These are phyloP conservation scores for Claviceps fusiformis DNA, from an alignment of 2,329 filamentous ascomycete species.

Conservation along the genomic window DNA sequence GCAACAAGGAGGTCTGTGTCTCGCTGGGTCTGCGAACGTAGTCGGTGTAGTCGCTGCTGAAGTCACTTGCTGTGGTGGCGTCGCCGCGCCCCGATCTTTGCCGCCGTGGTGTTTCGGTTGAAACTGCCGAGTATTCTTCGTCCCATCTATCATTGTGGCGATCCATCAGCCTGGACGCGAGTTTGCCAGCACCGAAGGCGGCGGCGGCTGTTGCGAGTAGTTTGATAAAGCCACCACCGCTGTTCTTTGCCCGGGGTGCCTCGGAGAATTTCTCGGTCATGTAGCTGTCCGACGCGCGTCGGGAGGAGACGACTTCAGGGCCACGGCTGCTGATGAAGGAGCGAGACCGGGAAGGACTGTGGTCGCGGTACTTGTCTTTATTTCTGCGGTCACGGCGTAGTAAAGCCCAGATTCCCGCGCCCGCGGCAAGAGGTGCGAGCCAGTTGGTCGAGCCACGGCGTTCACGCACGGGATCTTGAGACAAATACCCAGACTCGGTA, in stretches of 20 bases:
- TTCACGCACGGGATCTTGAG: conserved; percentile 17
- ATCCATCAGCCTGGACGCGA: conserved; percentile 46
- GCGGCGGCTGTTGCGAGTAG: conserved; percentile 48
- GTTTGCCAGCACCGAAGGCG: conserved; percentile 45
- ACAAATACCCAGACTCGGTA: conserved; percentile 28
- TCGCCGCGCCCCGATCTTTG: conserved; percentile 23
- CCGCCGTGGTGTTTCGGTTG: conserved; percentile 45
- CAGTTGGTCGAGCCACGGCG: conserved; percentile 26
- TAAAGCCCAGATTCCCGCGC: conserved; percentile 34
- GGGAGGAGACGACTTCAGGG: conserved; percentile 39
- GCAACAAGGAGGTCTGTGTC: conserved; percentile 29
- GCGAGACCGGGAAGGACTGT: conserved; percentile 25
- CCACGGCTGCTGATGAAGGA: conserved; percentile 23
- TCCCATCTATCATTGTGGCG: conserved; percentile 36
- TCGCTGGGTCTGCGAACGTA: conserved; percentile 14
- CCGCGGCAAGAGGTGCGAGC: conserved; percentile 40
- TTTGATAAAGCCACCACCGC: conserved; percentile 43
- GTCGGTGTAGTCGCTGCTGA: conserved; percentile 33
- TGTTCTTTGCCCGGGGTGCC: conserved; percentile 23
- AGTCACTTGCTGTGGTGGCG: conserved; percentile 33
- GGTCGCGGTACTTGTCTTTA: conserved; percentile 27
- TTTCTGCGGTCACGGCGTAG: conserved; percentile 30
- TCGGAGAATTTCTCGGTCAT: conserved; percentile 53
- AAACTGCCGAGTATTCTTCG: conserved; percentile 50
- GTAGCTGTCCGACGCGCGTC: conserved; percentile 42